Evolutionary conservation across 306 rosid species (phyloP).

Genomic region (Prinsepia uniflora): DNA sequence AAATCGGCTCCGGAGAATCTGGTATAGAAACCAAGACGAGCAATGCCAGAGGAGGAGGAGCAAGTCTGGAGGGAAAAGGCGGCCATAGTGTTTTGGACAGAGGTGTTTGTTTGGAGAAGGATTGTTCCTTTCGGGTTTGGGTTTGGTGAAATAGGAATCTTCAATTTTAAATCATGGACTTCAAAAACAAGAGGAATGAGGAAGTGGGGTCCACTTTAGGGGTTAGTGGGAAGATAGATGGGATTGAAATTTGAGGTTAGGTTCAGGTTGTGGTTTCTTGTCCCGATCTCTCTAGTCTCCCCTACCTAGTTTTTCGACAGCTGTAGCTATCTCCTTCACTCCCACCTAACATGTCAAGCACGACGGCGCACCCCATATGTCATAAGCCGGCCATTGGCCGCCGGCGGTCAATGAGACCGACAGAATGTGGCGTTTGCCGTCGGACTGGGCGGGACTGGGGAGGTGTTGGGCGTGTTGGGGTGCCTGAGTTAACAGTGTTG

Average conservation of each 20-base stretch:
- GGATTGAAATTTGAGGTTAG: not conserved
- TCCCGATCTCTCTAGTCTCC: too few relatives aligned
- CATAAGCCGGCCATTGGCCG: too few relatives aligned
- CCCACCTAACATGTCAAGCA: too few relatives aligned
- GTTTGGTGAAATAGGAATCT: not conserved
- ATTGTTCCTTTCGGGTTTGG: not conserved
- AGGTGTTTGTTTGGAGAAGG: not conserved
- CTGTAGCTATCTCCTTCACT: too few relatives aligned
- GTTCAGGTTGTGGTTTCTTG: not conserved
- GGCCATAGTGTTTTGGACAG: constrained; percentile 32
- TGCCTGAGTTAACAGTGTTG: too few relatives aligned
- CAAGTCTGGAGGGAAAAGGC: constrained; percentile 35
- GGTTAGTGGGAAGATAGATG: constrained; percentile 9
- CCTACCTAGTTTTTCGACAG: too few relatives aligned
- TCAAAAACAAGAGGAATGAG: not conserved
- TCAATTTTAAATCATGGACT: not conserved
- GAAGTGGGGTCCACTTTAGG: not conserved
- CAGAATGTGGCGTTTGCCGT: too few relatives aligned
- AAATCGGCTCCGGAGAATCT: constrained; percentile 19
- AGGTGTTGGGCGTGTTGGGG: too few relatives aligned
- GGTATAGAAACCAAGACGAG: constrained; percentile 17
- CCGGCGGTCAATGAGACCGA: too few relatives aligned
- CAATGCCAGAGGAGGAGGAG: constrained; percentile 9
- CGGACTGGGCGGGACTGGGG: too few relatives aligned
- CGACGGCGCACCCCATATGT: too few relatives aligned